Evolutionary conservation across 1,284 basidiomycete species (phyloP), one percentile per base, ranked within the genome.

Genomic region (Pseudozyma pruni): DNA sequence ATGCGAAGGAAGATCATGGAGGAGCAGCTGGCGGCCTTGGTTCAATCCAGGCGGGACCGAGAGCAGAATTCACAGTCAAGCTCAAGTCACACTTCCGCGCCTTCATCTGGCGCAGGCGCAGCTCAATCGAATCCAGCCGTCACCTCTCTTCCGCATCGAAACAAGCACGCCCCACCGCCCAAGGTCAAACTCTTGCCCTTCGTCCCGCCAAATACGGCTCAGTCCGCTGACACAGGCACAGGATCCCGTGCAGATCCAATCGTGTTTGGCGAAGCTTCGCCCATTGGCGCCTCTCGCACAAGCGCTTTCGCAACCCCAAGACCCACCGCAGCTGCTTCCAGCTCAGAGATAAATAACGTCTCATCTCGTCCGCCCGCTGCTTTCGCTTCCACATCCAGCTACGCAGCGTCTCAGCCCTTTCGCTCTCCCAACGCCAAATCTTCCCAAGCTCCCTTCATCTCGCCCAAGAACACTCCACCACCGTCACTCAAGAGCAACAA

Each of bases 1-100:
- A 72, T 72, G 62, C 62, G 69, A 35, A 55, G 62, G 53, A 72
- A 50, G 45, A 67, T 72, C 43, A 58, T 57, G 38, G 69, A 66
- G 46, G 69, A 72, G 47, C 69, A 72, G 59, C 48, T 72, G 31
- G 61, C 61, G 29, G 57, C 61, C 11, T 50, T 61, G 17, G 62
- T 62, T 14, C 53, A 59, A 25, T 62, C 62, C 9, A 47, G 35
- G 29, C 55, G 44, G 2, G 55, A 71, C 20, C 60, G 60, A 29
- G 48, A 62, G 19, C 52, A 46, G 34, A 9, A 19, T 25, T 35
- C 35, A 8, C 54, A 55, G 1, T 59, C 42, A 20, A 54, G 45
- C 0, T 52, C 45, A 13, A 4, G 16, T 19, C 46, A 46, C 4
- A 4, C 19, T 17, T 20, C 49, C 8, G 17, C 14, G n/a, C 27